Evolutionary conservation across 371 early-diverging fungal genomes (phyloP).

Genomic region (Rhizopus arrhizus): DNA sequence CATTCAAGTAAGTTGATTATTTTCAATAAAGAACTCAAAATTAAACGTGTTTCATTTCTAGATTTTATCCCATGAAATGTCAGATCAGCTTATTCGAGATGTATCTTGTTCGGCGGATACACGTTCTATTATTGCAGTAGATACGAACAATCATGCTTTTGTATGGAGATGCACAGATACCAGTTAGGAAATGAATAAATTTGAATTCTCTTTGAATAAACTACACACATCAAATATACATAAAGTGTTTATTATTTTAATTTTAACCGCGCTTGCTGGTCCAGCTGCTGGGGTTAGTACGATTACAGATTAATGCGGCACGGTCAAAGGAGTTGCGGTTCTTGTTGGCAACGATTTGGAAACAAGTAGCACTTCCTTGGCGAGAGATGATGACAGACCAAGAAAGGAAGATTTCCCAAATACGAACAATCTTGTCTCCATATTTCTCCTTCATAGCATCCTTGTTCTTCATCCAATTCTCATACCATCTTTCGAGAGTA

Average conservation of each 20-base stretch:
- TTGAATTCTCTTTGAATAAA: no score
- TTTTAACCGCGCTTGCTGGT: constrained; percentile 26
- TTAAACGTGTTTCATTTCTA: constrained; percentile 10
- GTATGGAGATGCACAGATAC: constrained; percentile 31
- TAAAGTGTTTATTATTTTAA: constrained; percentile 4
- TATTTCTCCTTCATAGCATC: constrained; percentile 80
- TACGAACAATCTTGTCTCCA: constrained; percentile 80
- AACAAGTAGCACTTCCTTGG: constrained; percentile 95
- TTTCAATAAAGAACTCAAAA: background rate
- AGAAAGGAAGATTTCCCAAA: constrained; percentile 96
- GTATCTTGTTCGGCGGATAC: constrained; percentile 37
- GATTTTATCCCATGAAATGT: constrained; percentile 38
- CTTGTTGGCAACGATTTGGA: constrained; percentile 95
- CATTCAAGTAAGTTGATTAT: constrained; percentile 25
- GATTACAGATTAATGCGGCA: constrained; percentile 57
- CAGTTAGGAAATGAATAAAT: background rate
- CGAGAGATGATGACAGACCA: constrained; percentile 94
- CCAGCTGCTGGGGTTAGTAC: constrained; percentile 50
- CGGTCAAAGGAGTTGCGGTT: constrained; percentile 94
- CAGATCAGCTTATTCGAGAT: constrained; percentile 42
- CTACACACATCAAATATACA: background rate
- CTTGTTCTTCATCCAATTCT: constrained; percentile 95
- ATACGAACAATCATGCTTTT: constrained; percentile 39
- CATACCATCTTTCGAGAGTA: constrained; percentile 94
- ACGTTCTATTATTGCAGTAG: constrained; percentile 39